phyloP scores from a whole-genome alignment of 1,284 basidiomycete genomes.

The Neotropicomus parvogracilis region DNA sequence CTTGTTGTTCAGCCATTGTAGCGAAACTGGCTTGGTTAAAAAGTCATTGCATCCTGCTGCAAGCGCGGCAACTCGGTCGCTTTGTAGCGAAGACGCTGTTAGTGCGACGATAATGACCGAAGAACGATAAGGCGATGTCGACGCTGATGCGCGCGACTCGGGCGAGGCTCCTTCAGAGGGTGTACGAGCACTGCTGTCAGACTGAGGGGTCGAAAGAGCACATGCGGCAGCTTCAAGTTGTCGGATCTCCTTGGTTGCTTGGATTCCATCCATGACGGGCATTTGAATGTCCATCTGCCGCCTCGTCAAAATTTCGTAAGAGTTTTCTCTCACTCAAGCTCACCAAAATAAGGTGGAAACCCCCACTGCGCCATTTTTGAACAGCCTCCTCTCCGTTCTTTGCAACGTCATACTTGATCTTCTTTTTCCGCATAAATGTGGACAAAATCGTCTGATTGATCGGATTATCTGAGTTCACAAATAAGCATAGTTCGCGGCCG shows the following conservation, averaged over 20 bases:
- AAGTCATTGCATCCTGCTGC: slow-evolving; percentile 99
- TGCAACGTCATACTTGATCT: slow-evolving; percentile 93
- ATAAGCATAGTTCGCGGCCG: slow-evolving; percentile 14
- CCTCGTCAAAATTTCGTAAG: slow-evolving; percentile 5
- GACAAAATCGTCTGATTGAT: slow-evolving; percentile 98
- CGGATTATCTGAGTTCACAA: slow-evolving; percentile 75
- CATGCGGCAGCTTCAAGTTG: slow-evolving; percentile 80
- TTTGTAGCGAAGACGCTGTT: slow-evolving; percentile 90
- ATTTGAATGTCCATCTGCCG: slow-evolving; percentile 98
- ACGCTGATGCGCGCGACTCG: slow-evolving; percentile 44
- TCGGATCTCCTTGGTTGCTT: slow-evolving; percentile 95
- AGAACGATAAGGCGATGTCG: slow-evolving; percentile 74
- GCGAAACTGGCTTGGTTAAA: slow-evolving; percentile 93
- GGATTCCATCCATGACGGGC: slow-evolving; percentile 97
- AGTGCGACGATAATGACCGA: slow-evolving; percentile 98
- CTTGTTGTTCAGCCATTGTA: slow-evolving; percentile 96
- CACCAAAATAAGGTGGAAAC: slow-evolving; percentile 94
- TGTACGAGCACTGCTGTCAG: slow-evolving; percentile 48
- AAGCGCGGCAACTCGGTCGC: slow-evolving; percentile 92
- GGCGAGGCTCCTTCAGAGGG: slow-evolving; percentile 48
- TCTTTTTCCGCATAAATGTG: slow-evolving; percentile 94
- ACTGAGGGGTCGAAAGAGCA: slow-evolving; percentile 64
- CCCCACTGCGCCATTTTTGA: slow-evolving; percentile 91
- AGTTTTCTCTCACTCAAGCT: slow-evolving; percentile 24
- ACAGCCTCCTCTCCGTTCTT: slow-evolving; percentile 96